Conservation (phyloP, 768 basidiomycete genomes). For the Trametes elegans region DNA sequence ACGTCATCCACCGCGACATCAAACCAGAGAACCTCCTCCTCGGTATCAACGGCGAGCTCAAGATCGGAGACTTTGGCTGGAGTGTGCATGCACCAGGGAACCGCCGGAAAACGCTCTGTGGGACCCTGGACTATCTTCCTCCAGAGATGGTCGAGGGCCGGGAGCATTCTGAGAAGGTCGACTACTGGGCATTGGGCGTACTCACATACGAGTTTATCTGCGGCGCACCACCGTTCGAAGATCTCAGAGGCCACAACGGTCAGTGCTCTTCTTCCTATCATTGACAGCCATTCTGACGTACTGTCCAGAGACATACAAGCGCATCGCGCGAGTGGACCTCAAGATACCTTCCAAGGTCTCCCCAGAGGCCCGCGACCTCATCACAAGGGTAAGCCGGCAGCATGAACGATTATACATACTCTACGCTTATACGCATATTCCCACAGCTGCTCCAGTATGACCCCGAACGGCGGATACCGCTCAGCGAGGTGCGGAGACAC, state of each 20-base stretch:
- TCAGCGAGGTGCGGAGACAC: slow-evolving; percentile 73
- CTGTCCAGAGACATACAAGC: slow-evolving; percentile 75
- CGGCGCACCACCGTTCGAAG: slow-evolving; percentile 86
- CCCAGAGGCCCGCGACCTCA: slow-evolving; percentile 45
- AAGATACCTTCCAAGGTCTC: slow-evolving; percentile 40
- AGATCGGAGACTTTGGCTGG: slow-evolving; percentile 99
- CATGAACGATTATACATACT: too few relatives aligned
- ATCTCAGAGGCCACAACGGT: slow-evolving; percentile 76
- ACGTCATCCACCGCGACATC: slow-evolving; percentile 98
- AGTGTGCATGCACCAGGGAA: slow-evolving; percentile 94
- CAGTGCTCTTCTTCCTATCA: slow-evolving; percentile 25
- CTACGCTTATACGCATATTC: neutral
- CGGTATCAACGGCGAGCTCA: slow-evolving; percentile 93
- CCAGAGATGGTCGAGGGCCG: slow-evolving; percentile 97
- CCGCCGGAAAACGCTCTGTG: slow-evolving; percentile 86
- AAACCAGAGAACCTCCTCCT: slow-evolving; percentile 97
- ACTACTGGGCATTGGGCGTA: slow-evolving; percentile 97
- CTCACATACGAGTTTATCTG: slow-evolving; percentile 92
- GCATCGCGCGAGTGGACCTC: slow-evolving; percentile 87
- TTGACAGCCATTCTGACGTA: slow-evolving; percentile 15
- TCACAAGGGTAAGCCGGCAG: slow-evolving; percentile 41
- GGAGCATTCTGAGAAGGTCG: slow-evolving; percentile 88
- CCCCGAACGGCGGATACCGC: slow-evolving; percentile 71
- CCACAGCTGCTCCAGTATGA: slow-evolving; percentile 79
- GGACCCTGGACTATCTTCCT: slow-evolving; percentile 94